Conservation (phyloP, 768 basidiomycete species). For the Pleurotus platypus region DNA sequence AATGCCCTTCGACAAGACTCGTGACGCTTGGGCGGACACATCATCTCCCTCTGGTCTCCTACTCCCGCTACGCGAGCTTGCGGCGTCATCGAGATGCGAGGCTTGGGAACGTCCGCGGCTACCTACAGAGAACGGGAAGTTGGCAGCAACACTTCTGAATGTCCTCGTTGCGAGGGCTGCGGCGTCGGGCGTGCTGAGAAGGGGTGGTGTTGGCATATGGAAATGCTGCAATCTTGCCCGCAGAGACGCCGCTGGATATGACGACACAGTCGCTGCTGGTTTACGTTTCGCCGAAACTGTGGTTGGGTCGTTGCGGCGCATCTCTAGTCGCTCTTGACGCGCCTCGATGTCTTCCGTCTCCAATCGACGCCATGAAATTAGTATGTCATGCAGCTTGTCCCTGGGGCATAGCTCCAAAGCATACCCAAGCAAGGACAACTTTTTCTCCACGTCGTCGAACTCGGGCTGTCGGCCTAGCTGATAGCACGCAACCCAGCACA, state of each 20-base stretch:
- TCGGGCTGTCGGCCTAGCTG: constrained; percentile 83
- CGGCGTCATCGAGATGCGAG: constrained; percentile 39
- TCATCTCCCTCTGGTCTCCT: constrained; percentile 50
- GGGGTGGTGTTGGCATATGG: constrained; percentile 64
- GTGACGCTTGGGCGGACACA: constrained; percentile 70
- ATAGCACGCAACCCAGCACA: constrained; percentile 89
- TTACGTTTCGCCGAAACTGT: constrained; percentile 13
- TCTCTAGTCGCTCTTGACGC: constrained; percentile 40
- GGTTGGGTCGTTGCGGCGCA: constrained; percentile 22
- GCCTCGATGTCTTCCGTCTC: constrained; percentile 61
- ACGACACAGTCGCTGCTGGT: constrained; percentile 20
- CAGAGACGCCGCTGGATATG: constrained; percentile 47
- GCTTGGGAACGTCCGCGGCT: constrained; percentile 33
- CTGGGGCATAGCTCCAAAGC: constrained; percentile 86
- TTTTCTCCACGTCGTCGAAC: constrained; percentile 63
- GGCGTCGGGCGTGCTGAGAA: constrained; percentile 72
- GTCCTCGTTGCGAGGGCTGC: constrained; percentile 77
- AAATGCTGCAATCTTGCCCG: constrained; percentile 61
- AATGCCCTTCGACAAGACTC: constrained; percentile 84
- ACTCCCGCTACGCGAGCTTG: constrained; percentile 36
- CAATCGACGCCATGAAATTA: constrained; percentile 71
- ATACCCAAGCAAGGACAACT: constrained; percentile 69
- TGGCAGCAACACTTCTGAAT: constrained; percentile 74
- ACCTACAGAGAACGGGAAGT: constrained; percentile 64
- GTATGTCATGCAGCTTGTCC: constrained; percentile 74